Percentiles rank a stretch among this genome's conserved stretches.
Conservation (phyloP, 495 filamentous ascomycete species). For the Hypoxylon intermedium region DNA sequence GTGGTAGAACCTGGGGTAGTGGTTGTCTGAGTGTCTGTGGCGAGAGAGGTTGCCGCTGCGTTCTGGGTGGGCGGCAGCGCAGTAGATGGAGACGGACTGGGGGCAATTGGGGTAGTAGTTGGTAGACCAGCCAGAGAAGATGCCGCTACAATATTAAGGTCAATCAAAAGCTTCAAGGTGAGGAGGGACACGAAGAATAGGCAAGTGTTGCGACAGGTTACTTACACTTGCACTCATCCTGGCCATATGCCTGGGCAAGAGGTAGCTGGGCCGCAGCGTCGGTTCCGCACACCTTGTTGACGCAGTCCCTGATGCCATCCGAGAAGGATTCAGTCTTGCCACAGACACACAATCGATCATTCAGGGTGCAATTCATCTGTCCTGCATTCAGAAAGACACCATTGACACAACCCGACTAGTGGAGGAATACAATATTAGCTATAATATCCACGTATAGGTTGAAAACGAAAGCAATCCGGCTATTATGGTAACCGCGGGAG, state of each 20-base stretch:
- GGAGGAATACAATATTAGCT: slow-evolving; percentile 11
- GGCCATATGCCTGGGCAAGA: slow-evolving; percentile 28
- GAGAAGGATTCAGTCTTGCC: slow-evolving; percentile 23
- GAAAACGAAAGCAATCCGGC: background rate
- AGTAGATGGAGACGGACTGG: slow-evolving; percentile 17
- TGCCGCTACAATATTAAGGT: slow-evolving; percentile 22
- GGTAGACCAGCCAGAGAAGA: slow-evolving; percentile 20
- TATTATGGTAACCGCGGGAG: background rate
- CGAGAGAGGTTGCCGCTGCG: slow-evolving; percentile 4
- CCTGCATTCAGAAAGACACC: slow-evolving; percentile 37
- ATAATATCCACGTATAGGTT: background rate
- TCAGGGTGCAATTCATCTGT: slow-evolving; percentile 25
- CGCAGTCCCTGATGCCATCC: slow-evolving; percentile 41
- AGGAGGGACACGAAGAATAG: background rate
- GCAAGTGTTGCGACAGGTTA: slow-evolving; percentile 5
- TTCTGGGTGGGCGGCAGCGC: background rate
- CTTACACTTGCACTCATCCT: slow-evolving; percentile 48
- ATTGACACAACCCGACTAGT: slow-evolving; percentile 40
- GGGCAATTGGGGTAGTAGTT: background rate
- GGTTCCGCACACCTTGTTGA: slow-evolving; percentile 25
- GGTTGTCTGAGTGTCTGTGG: slow-evolving; percentile 11
- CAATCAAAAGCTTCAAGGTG: background rate
- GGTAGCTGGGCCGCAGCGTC: slow-evolving; percentile 30
- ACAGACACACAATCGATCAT: slow-evolving; percentile 41
- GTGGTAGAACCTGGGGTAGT: slow-evolving; percentile 6